These are phyloP conservation scores for Penicillium taxi DNA, from an alignment of 495 filamentous ascomycete species.

Conservation along the genomic window DNA sequence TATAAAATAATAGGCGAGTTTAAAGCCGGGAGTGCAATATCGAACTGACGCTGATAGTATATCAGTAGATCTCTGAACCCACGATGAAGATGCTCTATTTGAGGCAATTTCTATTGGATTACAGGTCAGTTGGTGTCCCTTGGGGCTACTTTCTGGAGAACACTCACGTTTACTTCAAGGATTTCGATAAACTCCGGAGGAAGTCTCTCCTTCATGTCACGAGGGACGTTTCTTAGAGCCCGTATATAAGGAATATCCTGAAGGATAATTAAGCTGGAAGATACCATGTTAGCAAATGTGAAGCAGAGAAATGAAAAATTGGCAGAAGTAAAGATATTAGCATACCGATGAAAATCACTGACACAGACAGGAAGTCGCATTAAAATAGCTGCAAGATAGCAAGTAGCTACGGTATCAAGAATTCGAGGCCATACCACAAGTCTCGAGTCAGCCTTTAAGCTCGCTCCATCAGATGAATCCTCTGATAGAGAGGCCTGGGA, in stretches of 20 bases:
- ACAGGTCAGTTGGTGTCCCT: neutral
- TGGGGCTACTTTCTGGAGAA: neutral
- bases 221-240: conserved; percentile 46
- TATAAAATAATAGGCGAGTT: conserved; percentile 60
- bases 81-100: conserved; percentile 53
- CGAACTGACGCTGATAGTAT: conserved; percentile 59
- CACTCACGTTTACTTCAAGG: conserved; percentile 48
- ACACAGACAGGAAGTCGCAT: conserved; percentile 57
- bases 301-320: neutral
- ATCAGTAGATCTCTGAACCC: conserved; percentile 51
- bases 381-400: conserved; percentile 58
- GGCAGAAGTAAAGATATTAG: neutral
- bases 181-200: conserved; percentile 49
- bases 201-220: conserved; percentile 56
- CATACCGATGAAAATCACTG: conserved; percentile 52
- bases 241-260: conserved; percentile 42
- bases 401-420: conserved; percentile 55
- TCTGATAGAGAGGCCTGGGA: conserved; percentile 38
- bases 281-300: conserved; percentile 10
- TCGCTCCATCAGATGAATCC: conserved; percentile 16
- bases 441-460: conserved; percentile 17
- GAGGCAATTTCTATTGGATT: conserved; percentile 26
- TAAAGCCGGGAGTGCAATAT: conserved; percentile 61
- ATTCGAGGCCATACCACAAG: conserved; percentile 46
- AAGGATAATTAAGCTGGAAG: conserved; percentile 28